phyloP scores from a whole-genome alignment of 768 basidiomycete genomes.

The Gautieria morchelliformis region DNA sequence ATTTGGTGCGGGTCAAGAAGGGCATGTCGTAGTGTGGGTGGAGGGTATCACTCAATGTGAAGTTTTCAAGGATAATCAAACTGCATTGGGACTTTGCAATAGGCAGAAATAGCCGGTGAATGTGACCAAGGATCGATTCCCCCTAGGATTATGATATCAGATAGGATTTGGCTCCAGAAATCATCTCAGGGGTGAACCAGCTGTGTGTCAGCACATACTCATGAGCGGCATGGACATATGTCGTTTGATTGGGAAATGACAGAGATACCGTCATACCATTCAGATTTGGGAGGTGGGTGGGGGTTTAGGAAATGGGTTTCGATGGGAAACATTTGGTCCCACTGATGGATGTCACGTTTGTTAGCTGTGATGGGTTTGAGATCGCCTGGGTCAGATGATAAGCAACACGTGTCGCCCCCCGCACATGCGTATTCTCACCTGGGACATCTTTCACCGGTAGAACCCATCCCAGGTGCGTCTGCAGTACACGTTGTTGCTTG shows the following conservation, averaged over 20 bases:
- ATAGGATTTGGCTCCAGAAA: background rate
- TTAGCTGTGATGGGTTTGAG: too few species aligned
- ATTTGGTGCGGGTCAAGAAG: background rate
- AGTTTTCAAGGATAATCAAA: background rate
- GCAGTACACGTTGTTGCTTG: background rate
- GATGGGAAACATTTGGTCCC: too few species aligned
- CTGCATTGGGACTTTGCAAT: background rate
- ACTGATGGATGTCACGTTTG: too few species aligned
- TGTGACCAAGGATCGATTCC: background rate
- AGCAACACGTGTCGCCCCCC: too few species aligned
- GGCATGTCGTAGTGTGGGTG: slow-evolving; percentile 3
- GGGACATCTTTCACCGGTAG: background rate
- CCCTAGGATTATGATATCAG: background rate
- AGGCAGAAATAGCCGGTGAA: background rate
- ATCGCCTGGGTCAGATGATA: too few species aligned
- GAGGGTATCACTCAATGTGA: background rate
- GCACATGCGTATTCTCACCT: background rate
- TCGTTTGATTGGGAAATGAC: background rate
- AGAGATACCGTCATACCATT: background rate
- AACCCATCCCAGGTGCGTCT: background rate
- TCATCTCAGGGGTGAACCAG: too few species aligned
- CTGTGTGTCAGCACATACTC: background rate
- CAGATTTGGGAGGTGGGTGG: background rate
- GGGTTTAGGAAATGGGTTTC: too few species aligned
- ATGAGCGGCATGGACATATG: background rate